Evolutionary conservation across 306 rosid species (phyloP), one percentile per base, ranked within the genome.

Genomic region (Cyamopsis tetragonoloba): DNA sequence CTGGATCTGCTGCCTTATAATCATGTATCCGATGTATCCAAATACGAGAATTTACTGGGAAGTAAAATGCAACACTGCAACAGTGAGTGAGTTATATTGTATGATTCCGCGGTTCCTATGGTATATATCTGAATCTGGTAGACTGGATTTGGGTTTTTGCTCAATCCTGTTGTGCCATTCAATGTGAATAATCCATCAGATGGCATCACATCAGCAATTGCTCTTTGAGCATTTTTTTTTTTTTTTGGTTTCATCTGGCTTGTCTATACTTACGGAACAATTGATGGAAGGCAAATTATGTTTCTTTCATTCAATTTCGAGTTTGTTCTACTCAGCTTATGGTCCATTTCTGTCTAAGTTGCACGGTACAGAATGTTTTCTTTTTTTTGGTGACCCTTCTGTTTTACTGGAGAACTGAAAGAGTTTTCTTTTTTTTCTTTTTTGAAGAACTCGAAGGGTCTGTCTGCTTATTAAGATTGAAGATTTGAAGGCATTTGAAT

Each of bases 1-100:
- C 68, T 43, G 59, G 84, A 74, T 62, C 43, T 43, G 57, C 22
- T 19, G 42, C 49, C 32, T 19, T 79, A 28, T 43, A 28, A 13
- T 62, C 19, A 38, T 51, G n/a, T 46, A 19, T 65, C 50, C 27
- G n/a, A 38, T 51, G n/a, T 46, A 19, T 65, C 50, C 27, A n/a
- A 39, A 28, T 17, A 63, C 37, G 2, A 35, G 83, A 49, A 50
- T 54, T 30, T 62, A 11, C 63, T 18, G 9, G 13, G 46, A 62
- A 13, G 41, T 60, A 42, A 28, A 20, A 54, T 38, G 18, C 51
- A 7, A 24, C 38, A 5, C 9, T 53, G 38, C 65, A 41, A 28
- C 26, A 1, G 3, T n/a, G n/a, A 32, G 59, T 3, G 17, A 19
- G 50, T 31, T 7, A 5, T 34, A 6, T 7, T 31, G 19, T 28